Conservation (phyloP, 2,329 filamentous ascomycete species). For the Penicillium sp. region DNA sequence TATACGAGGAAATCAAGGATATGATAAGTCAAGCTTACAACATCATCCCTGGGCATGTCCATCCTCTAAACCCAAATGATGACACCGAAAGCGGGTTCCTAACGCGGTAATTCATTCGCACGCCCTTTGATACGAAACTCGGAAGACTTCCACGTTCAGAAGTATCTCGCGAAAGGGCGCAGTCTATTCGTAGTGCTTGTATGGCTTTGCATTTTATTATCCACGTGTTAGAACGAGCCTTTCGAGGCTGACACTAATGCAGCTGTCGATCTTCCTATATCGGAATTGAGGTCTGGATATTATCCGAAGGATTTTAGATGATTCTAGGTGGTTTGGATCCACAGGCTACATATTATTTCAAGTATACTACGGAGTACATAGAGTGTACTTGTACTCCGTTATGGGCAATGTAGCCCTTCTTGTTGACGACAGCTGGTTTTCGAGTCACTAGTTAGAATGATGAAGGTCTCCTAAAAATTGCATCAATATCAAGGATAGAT, state of each 20-base stretch:
- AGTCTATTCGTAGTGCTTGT: background rate
- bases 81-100: background rate
- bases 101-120: background rate
- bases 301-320: background rate
- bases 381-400: too few relatives aligned
- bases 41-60: background rate
- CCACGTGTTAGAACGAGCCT: background rate
- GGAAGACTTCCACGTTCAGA: background rate
- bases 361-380: background rate
- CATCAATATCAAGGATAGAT: background rate
- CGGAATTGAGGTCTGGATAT: background rate
- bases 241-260: background rate
- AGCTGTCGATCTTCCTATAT: background rate
- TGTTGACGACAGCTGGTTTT: background rate
- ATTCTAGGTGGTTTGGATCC: background rate
- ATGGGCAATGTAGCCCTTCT: too few relatives aligned
- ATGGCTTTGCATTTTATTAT: background rate
- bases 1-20: background rate
- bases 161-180: background rate
- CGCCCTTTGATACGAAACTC: background rate
- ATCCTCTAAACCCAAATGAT: slow-evolving; percentile 1
- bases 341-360: background rate
- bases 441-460: too few relatives aligned
- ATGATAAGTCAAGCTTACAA: background rate
- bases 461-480: background rate